Evolutionary conservation across 306 rosid genomes (phyloP), one percentile per base, ranked within the genome.

Genomic region (Citrullus mucosospermus): DNA sequence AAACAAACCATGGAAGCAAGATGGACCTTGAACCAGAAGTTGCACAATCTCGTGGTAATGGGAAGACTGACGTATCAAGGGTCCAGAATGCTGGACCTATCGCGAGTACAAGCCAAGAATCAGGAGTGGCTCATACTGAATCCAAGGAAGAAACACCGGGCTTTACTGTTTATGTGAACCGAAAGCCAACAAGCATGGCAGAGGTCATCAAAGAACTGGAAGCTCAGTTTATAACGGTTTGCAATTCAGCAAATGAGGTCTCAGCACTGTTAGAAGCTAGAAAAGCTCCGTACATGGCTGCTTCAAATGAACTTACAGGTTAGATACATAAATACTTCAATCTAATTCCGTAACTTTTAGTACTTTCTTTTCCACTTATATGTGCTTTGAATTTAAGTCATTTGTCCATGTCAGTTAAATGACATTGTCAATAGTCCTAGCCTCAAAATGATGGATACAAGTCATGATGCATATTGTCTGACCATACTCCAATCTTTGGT

Each of bases 151-250:
- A 89, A 82, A 89, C 89, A 16, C 93, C 93, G 12, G 97, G 91
- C 41, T 91, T 91, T 88, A 91, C 97, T 46, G 97, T 89, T 74
- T 92, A 89, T 81, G 90, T 90, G 9, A 83, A 90, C 83, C 85
- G 86, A 78, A 91, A 96, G 85, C 98, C 99, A 9, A 85, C 88
- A 2, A 92, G 95, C 86, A 91, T 96, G 91, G 84, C 80, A 56
- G 97, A 96, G 86, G 98, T 96, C 54, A 86, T 92, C 54, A 86
- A 80, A 85, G 99, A 90, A 77, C 88, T 92, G 66, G 93, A 91
- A 80, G 81, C 89, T 79, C 97, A 96, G 82, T 96, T 96, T 85
- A 77, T 80, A 78, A 30, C 75, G 56, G 88, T 91, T 41, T 90
- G 93, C 82, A 82, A 84, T 79, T 93, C 96, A 25, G 97, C 97